A percentile compares a stretch with the other conserved stretches of the same genome.
phyloP scores from a whole-genome alignment of 2,329 filamentous ascomycete species.

The Didymella segeticola region DNA sequence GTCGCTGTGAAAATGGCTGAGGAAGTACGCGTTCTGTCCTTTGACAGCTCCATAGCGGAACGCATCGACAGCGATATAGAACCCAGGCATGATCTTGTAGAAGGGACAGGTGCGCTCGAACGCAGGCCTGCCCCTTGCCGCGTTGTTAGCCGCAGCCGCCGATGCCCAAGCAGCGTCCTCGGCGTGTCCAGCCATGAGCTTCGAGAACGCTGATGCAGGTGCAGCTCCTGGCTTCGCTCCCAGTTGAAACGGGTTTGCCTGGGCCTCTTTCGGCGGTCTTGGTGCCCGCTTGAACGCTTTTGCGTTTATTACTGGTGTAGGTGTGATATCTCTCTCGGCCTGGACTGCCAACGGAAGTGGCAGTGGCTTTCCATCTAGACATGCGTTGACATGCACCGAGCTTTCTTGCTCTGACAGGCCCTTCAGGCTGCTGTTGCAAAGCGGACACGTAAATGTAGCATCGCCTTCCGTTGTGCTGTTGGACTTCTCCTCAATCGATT shows the following conservation, averaged over 20 bases:
- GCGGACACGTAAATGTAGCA: constrained; percentile 66
- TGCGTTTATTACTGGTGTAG: constrained; percentile 27
- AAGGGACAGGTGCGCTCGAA: constrained; percentile 94
- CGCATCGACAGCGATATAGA: constrained; percentile 92
- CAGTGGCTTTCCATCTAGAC: constrained; percentile 81
- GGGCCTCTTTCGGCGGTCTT: constrained; percentile 74
- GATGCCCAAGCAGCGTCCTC: constrained; percentile 90
- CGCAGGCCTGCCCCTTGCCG: constrained; percentile 82
- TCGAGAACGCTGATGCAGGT: constrained; percentile 78
- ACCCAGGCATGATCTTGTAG: constrained; percentile 95
- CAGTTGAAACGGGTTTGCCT: constrained; percentile 76
- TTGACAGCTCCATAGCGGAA: constrained; percentile 94
- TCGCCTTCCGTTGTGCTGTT: constrained; percentile 25
- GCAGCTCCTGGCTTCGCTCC: constrained; percentile 45
- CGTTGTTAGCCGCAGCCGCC: constrained; percentile 79
- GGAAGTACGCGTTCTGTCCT: constrained; percentile 91
- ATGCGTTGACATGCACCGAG: constrained; percentile 88
- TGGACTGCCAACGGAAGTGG: constrained; percentile 54
- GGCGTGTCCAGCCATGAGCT: constrained; percentile 89
- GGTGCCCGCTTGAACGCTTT: constrained; percentile 72
- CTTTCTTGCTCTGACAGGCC: constrained; percentile 68
- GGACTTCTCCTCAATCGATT: constrained; percentile 18
- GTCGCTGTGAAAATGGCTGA: constrained; percentile 98
- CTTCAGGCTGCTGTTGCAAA: constrained; percentile 72
- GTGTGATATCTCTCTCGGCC: constrained; percentile 12